Evolutionary conservation across 345 rosid genomes (phyloP).

Genomic region (Chamaenerion angustifolium): DNA sequence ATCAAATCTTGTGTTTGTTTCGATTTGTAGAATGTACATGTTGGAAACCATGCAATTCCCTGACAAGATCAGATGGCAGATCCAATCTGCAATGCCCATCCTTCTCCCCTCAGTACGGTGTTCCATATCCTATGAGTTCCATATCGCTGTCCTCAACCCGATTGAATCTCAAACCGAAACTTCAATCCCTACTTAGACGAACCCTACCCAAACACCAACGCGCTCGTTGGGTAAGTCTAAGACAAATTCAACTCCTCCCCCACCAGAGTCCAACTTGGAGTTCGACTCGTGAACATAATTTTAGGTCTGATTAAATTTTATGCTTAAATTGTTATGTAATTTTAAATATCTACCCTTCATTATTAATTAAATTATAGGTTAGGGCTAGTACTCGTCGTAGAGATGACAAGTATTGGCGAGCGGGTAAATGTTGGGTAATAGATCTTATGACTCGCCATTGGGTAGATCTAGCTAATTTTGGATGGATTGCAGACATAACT

Average conservation of each 20-base stretch:
- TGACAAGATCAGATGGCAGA: constrained; percentile 71
- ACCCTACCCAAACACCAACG: constrained; percentile 27
- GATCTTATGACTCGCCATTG: too few species aligned
- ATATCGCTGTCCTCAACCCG: constrained; percentile 27
- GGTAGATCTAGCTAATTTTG: too few species aligned
- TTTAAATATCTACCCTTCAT: too few species aligned
- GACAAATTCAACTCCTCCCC: constrained; percentile 14
- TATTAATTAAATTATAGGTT: too few species aligned
- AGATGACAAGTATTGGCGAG: too few species aligned
- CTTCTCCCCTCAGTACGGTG: constrained; percentile 48
- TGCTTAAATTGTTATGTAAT: too few species aligned
- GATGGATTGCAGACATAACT: too few species aligned
- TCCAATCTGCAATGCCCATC: constrained; percentile 88
- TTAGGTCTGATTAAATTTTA: too few species aligned
- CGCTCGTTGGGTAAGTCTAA: constrained; percentile 45
- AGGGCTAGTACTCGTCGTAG: too few species aligned
- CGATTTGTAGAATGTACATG: constrained; percentile 63
- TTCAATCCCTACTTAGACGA: constrained; percentile 27
- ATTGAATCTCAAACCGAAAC: constrained; percentile 22
- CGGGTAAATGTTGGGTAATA: too few species aligned
- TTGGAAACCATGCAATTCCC: constrained; percentile 84
- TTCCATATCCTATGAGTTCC: constrained; percentile 59
- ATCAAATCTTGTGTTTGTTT: neutral
- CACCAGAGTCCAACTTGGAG: constrained; percentile 44
- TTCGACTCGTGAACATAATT: constrained; percentile 96